Conservation (phyloP, 495 filamentous ascomycete genomes). For the Hyaloscypha bicolor region DNA sequence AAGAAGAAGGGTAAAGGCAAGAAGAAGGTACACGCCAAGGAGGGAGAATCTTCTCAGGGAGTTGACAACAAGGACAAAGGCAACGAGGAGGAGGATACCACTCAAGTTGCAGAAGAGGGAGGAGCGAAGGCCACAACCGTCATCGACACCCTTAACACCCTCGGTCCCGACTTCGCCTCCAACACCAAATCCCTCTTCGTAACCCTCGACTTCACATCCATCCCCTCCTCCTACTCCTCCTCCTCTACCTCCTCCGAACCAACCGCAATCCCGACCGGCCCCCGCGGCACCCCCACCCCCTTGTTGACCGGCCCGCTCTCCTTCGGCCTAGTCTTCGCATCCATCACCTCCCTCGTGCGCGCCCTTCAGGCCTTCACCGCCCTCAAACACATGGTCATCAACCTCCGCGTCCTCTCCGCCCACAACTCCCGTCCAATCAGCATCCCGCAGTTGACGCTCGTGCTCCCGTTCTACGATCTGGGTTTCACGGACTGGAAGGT, state of each 20-base stretch:
- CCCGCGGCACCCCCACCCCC: background rate
- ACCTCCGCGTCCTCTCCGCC: background rate
- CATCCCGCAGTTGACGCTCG: slow-evolving; percentile 1
- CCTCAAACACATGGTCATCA: background rate
- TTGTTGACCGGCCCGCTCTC: background rate
- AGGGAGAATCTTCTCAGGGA: background rate
- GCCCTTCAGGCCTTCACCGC: background rate
- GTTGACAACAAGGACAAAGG: background rate
- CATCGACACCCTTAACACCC: slow-evolving; percentile 1
- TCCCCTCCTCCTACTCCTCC: background rate
- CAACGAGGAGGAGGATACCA: background rate
- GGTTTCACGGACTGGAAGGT: slow-evolving; percentile 16
- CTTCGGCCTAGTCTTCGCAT: background rate
- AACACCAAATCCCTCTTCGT: background rate
- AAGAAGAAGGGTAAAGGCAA: background rate
- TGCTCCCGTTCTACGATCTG: slow-evolving; percentile 21
- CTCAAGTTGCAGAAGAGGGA: background rate
- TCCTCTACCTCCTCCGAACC: background rate
- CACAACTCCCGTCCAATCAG: background rate
- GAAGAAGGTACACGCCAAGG: background rate
- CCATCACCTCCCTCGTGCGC: background rate
- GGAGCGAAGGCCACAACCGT: background rate
- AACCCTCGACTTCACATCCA: slow-evolving; percentile 3
- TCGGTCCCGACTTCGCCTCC: slow-evolving; percentile 7
- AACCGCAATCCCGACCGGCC: background rate